Evolutionary conservation across 495 filamentous ascomycete species (phyloP).

Genomic region (Extremus antarcticus): DNA sequence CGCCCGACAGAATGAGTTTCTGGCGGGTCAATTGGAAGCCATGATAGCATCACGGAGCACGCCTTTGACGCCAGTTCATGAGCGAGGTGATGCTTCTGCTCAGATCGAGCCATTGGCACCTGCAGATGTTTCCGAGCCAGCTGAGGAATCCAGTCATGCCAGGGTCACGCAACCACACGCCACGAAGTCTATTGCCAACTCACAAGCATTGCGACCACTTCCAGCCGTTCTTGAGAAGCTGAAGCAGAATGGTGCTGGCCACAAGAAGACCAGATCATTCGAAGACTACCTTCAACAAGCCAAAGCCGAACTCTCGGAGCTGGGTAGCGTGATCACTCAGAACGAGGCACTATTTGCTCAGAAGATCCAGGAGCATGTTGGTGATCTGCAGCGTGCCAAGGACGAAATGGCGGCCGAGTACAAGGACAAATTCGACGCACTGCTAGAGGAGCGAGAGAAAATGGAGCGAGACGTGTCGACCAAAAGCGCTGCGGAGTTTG

Average conservation of each 20-base stretch:
- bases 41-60: slow-evolving; percentile 1
- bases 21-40: slow-evolving; percentile 5
- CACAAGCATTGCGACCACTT: background rate
- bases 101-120: slow-evolving; percentile 2
- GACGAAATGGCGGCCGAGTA: slow-evolving; percentile 20
- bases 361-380: slow-evolving; percentile 24
- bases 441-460: slow-evolving; percentile 9
- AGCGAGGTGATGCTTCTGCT: slow-evolving; percentile 1
- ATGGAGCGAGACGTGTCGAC: slow-evolving; percentile 16
- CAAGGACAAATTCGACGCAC: slow-evolving; percentile 16
- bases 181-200: background rate
- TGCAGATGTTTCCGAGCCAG: background rate
- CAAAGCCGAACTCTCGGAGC: slow-evolving; percentile 20
- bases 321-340: slow-evolving; percentile 21
- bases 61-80: background rate
- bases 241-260: background rate
- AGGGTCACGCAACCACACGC: background rate
- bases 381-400: slow-evolving; percentile 19
- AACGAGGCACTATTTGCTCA: slow-evolving; percentile 22
- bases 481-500: slow-evolving; percentile 12
- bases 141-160: background rate
- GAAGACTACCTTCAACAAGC: slow-evolving; percentile 21
- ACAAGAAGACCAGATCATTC: slow-evolving; percentile 18
- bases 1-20: slow-evolving; percentile 8
- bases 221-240: background rate